Percentiles rank a stretch among this genome's conserved stretches.
phyloP scores from a whole-genome alignment of 2,329 filamentous ascomycete species.

The Metarhizium album region DNA sequence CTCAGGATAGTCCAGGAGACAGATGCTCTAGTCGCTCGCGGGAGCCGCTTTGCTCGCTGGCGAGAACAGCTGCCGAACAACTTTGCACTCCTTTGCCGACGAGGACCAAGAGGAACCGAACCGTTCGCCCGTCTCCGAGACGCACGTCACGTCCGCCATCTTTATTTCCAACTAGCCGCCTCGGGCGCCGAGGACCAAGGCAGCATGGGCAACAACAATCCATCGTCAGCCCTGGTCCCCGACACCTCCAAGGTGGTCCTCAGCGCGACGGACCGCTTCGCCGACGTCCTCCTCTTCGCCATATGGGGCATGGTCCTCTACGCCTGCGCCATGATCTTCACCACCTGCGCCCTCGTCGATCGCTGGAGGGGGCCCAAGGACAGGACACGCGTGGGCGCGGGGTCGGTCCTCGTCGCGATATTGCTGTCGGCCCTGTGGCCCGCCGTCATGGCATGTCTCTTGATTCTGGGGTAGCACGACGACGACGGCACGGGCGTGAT shows the following conservation, averaged over 20 bases:
- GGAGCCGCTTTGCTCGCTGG: conserved; percentile 1
- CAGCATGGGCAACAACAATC: conserved; percentile 28
- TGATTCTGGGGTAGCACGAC: conserved; percentile 13
- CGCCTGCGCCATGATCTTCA: conserved; percentile 30
- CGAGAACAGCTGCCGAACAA: conserved; percentile 1
- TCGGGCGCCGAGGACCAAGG: not conserved
- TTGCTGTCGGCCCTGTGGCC: conserved; percentile 26
- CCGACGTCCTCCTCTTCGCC: conserved; percentile 22
- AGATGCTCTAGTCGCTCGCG: too few relatives aligned
- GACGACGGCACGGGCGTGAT: too few relatives aligned
- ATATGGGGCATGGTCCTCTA: conserved; percentile 26
- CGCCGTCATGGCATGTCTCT: conserved; percentile 23
- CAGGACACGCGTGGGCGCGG: conserved; percentile 17
- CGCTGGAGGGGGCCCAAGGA: conserved; percentile 31
- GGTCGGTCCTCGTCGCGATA: conserved; percentile 20
- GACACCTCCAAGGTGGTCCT: conserved; percentile 26
- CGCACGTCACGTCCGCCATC: too few relatives aligned
- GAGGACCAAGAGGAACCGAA: too few relatives aligned
- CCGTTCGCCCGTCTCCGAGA: too few relatives aligned
- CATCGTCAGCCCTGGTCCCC: conserved; percentile 26
- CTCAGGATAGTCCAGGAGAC: too few relatives aligned
- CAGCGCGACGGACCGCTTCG: conserved; percentile 18
- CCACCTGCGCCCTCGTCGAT: conserved; percentile 29
- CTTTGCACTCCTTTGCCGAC: not conserved
- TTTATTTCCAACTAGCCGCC: too few relatives aligned